Evolutionary conservation across 257 asterid genomes (phyloP).

Genomic region (Solanum commersonii): DNA sequence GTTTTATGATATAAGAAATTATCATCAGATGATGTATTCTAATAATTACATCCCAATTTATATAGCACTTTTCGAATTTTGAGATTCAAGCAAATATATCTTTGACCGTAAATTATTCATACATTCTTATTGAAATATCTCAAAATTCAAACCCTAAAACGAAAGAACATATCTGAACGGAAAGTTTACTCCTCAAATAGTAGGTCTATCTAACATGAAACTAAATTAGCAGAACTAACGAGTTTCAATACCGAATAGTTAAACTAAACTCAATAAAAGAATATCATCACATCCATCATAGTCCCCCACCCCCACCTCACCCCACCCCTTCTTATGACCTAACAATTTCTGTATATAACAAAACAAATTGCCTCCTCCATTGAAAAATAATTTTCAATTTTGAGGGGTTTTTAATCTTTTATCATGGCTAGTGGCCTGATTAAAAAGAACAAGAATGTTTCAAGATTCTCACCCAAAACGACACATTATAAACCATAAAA

Average conservation of each 20-base stretch:
- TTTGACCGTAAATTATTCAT: fast-evolving
- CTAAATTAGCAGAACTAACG: neutral
- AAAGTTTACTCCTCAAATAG: neutral
- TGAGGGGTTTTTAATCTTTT: neutral
- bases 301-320: neutral
- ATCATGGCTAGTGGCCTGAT: neutral
- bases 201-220: neutral
- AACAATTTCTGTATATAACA: neutral
- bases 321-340: neutral
- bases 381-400: neutral
- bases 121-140: neutral
- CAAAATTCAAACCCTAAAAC: neutral
- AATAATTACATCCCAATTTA: neutral
- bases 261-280: neutral
- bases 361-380: neutral
- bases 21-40: neutral
- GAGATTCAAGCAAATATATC: too few relatives aligned
- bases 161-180: fast-evolving
- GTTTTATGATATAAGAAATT: neutral
- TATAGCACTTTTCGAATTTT: fast-evolving
- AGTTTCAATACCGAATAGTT: neutral
- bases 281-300: neutral
- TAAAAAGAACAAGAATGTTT: neutral
- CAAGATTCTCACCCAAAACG: neutral
- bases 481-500: neutral